Evolutionary conservation across 768 basidiomycete species (phyloP), one percentile per base, ranked within the genome.

Genomic region (Pluteus cervinus): DNA sequence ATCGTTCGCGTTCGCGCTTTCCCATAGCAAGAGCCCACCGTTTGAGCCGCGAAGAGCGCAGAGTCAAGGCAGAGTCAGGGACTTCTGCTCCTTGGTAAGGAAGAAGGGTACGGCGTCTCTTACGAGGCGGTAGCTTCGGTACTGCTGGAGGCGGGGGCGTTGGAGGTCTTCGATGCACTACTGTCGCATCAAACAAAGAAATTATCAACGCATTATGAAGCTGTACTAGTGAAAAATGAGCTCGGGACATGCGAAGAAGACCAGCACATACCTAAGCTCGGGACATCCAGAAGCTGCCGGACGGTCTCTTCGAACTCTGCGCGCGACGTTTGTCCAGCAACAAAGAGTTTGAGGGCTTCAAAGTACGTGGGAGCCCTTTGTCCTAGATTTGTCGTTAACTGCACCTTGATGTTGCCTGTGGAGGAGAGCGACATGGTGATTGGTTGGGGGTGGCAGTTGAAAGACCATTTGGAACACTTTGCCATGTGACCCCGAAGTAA

Each of bases 131-230:
- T 5, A 69, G 72, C 47, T 82, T 83, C 7, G 81, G 72, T 1
- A 65, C 53, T 25, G 79, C 62, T n/a, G 72, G 70, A 1, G 78
- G 76, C 4, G 83, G 81, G 6, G 80, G 76, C 1, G 83, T 78
- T 0, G 75, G 73, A 2, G 76, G 76, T 28, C 81, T 73, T 47
- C 80, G 76, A 47, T 81, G 76, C 0, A 76, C 75, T 3, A 67
- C 65, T 2, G 85, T 84, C 16, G 82, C 81, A 56, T 86, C 86
- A 44, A 89, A 86, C 11, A 90, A 58, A 2, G 86, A 86, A 21
- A 89, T 87, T 24, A 90, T 79, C 22, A 90, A 68, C 8, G 86
- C 79, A 56, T 90, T 90, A 53, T 90, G 87, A 2, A 88, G 62
- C 56, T 86, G 85, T 20, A 87, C 82, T 81, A 43, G 11, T 30